These are phyloP conservation scores for Cutaneotrichosporon cutaneum DNA, from an alignment of 1,284 basidiomycete species.

Conservation along the genomic window DNA sequence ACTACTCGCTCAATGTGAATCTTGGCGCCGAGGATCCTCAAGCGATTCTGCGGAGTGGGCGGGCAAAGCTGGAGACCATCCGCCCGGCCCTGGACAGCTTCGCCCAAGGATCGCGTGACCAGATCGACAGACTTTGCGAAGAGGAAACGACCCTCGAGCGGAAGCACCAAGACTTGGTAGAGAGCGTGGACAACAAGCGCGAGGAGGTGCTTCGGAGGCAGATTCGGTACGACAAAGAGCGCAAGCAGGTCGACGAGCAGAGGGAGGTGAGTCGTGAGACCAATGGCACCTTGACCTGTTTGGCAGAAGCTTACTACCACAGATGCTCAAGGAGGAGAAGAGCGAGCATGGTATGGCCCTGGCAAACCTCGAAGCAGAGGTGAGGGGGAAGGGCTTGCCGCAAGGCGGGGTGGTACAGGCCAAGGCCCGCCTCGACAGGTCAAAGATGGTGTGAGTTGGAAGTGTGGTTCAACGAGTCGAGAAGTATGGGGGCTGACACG, in stretches of 20 bases:
- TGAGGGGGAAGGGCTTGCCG: slow-evolving; percentile 38
- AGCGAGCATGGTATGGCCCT: slow-evolving; percentile 38
- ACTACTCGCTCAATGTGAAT: slow-evolving; percentile 72
- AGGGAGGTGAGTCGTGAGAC: slow-evolving; percentile 62
- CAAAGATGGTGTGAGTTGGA: slow-evolving; percentile 43
- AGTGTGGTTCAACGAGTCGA: too few relatives aligned
- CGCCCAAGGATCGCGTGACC: slow-evolving; percentile 66
- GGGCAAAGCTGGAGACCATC: slow-evolving; percentile 65
- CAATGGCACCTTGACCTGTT: not conserved
- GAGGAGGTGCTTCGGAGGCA: slow-evolving; percentile 68
- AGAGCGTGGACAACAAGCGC: slow-evolving; percentile 54
- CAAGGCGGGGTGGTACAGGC: slow-evolving; percentile 41
- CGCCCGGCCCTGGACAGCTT: slow-evolving; percentile 68
- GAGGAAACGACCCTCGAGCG: slow-evolving; percentile 73
- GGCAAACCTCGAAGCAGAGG: slow-evolving; percentile 40
- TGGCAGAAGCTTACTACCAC: slow-evolving; percentile 11
- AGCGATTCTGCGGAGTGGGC: slow-evolving; percentile 62
- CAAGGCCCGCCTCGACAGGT: slow-evolving; percentile 43
- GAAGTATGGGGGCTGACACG: not conserved
- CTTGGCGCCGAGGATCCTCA: slow-evolving; percentile 66
- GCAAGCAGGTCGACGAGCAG: slow-evolving; percentile 71
- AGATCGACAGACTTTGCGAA: slow-evolving; percentile 67
- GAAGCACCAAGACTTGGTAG: slow-evolving; percentile 65
- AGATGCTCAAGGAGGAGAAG: slow-evolving; percentile 41
- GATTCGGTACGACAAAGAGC: slow-evolving; percentile 50